Evolutionary conservation across 1,284 basidiomycete species (phyloP), one percentile per base, ranked within the genome.

Genomic region (Heterobasidion irregulare): DNA sequence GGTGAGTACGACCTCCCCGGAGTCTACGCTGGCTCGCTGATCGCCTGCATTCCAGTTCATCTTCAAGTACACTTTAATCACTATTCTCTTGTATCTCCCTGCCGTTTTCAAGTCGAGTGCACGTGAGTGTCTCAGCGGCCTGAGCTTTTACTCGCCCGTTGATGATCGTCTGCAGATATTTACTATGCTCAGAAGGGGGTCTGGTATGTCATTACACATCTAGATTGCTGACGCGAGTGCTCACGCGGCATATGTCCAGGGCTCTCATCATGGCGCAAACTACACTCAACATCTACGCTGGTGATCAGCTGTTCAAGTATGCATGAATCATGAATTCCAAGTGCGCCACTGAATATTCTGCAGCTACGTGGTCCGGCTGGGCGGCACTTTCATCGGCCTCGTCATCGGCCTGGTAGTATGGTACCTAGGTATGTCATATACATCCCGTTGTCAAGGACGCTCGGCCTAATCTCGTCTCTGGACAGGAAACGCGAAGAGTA

Each of bases 261-360:
- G 83, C 82, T 2, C 65, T 85, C 55, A 84, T 86, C 64, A 86
- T 85, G 82, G 75, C 80, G 0, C 84, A 86, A 62, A 83, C 80
- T 0, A 80, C 80, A 1, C 61, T 87, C 50, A 83, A 79, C 46
- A 74, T 86, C 9, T 83, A 78, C 57, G 75, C 78, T 0, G 81
- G 82, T 8, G 83, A 86, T 62, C 83, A 85, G 62, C 74, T 86
- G 12, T 75, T 69, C 61, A 75, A 75, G 68, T 80, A 70, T 33
- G 63, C 71, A 32, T 57, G 64, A 19, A 58, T 70, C 45, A 56
- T 57, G 38, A 7, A 33, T 47, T 47, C 6, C 19, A 50, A 26
- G 26, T 6, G 26, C 26, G 26, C 10, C 59, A 50, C 57, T 58
- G 7, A 33, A 44, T 10, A 12, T 7, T 32, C 15, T 18, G 13